These are phyloP conservation scores for Leishmania major DNA, from an alignment of 208 protist species.

Conservation along the genomic window DNA sequence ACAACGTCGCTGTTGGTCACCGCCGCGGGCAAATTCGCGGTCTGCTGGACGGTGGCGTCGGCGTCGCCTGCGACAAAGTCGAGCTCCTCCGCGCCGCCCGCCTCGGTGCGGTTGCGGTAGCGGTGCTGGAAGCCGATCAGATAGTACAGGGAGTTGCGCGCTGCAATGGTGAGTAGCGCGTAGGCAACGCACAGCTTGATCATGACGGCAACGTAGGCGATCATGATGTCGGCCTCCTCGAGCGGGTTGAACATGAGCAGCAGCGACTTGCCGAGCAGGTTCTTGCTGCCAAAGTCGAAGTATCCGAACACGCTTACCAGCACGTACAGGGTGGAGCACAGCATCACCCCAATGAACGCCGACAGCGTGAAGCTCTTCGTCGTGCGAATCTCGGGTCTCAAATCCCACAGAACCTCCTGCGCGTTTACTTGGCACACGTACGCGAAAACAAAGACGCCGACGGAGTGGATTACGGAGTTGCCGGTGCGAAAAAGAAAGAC, in stretches of 20 bases:
- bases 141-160: conserved; percentile 67
- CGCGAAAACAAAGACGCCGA: conserved; percentile 65
- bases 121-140: conserved; percentile 43
- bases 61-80: neutral
- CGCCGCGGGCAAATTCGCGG: neutral
- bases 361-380: conserved; percentile 43
- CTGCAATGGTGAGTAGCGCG: conserved; percentile 41
- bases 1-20: neutral
- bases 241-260: conserved; percentile 61
- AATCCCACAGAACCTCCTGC: conserved; percentile 56
- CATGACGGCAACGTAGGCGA: conserved; percentile 57
- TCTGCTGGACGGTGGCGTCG: neutral
- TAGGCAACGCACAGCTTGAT: conserved; percentile 68
- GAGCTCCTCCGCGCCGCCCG: neutral
- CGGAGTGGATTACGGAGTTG: conserved; percentile 37
- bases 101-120: conserved; percentile 32
- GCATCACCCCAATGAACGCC: conserved; percentile 47
- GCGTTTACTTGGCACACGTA: conserved; percentile 66
- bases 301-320: conserved; percentile 62
- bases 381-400: conserved; percentile 36
- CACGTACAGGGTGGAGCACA: conserved; percentile 62
- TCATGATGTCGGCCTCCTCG: conserved; percentile 37
- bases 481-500: conserved; percentile 53
- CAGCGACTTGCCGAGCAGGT: conserved; percentile 43
- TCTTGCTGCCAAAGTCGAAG: conserved; percentile 56